phyloP scores from a whole-genome alignment of 345 rosid genomes.

The Physaria fendleri region DNA sequence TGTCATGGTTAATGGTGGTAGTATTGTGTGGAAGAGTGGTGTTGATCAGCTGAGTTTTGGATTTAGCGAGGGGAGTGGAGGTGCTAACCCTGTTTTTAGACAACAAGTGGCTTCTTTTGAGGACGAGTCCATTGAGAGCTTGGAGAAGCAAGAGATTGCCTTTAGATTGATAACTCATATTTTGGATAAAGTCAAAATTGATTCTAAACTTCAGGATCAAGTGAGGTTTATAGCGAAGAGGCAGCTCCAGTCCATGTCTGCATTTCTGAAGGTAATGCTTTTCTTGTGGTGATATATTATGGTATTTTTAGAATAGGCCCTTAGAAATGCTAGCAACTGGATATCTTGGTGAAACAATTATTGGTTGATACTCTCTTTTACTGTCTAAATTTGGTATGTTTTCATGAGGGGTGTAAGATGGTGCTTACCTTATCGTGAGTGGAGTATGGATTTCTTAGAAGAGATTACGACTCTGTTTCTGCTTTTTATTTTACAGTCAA shows the following conservation, averaged over 20 bases:
- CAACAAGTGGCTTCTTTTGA: slow-evolving; percentile 67
- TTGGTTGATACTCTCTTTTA: background rate
- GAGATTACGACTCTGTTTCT: slow-evolving; percentile 18
- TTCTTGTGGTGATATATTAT: background rate
- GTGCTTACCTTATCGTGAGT: slow-evolving; percentile 9
- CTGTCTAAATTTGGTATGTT: background rate
- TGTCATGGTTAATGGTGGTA: slow-evolving; percentile 50
- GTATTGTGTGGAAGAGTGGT: slow-evolving; percentile 50
- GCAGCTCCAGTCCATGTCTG: slow-evolving; percentile 88
- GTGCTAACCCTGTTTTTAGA: slow-evolving; percentile 41
- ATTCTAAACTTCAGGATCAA: slow-evolving; percentile 68
- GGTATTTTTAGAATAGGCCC: background rate
- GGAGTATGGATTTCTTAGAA: slow-evolving; percentile 7
- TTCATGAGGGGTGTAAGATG: background rate
- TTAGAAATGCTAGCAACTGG: background rate
- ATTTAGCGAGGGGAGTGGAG: slow-evolving; percentile 49
- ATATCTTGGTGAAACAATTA: slow-evolving; percentile 3
- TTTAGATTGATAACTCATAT: slow-evolving; percentile 74
- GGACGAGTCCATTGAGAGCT: slow-evolving; percentile 76
- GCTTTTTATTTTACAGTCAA: slow-evolving; percentile 51
- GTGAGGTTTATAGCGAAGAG: slow-evolving; percentile 64
- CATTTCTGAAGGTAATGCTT: slow-evolving; percentile 77
- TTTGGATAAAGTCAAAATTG: slow-evolving; percentile 58
- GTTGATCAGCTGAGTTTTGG: slow-evolving; percentile 40
- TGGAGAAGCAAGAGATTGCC: slow-evolving; percentile 92